A percentile compares a stretch with the other conserved stretches of the same genome.
Evolutionary conservation across 805 yeast species (phyloP).

Genomic region (Candida palmyrensis): DNA sequence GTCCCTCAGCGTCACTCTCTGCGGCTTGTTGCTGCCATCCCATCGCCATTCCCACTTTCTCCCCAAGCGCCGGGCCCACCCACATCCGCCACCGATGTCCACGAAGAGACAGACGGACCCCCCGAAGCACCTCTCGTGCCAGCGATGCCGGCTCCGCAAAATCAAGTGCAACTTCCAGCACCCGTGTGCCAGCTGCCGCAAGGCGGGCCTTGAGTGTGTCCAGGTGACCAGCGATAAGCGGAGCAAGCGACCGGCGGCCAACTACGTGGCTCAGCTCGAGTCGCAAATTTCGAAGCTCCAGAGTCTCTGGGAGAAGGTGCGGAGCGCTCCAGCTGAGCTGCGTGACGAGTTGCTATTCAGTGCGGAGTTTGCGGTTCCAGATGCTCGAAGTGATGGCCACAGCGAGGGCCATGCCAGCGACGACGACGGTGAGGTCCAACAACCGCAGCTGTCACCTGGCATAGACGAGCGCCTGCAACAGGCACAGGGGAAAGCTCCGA

Average conservation of each 20-base stretch:
- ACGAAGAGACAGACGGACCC: conserved; percentile 2
- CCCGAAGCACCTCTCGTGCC: conserved; percentile 22
- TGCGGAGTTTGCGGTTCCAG: too few species aligned
- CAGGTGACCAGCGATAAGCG: conserved; percentile 45
- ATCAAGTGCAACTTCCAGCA: conserved; percentile 45
- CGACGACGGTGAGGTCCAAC: too few species aligned
- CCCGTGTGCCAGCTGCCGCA: conserved; percentile 47
- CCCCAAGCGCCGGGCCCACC: too few species aligned
- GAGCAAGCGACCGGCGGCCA: conserved; percentile 44
- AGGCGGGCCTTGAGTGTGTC: conserved; percentile 40
- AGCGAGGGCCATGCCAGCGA: too few species aligned
- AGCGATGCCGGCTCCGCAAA: conserved; percentile 37
- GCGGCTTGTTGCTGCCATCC: too few species aligned
- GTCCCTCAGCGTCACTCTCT: too few species aligned
- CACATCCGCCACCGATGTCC: conserved; percentile 2
- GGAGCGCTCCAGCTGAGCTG: background rate
- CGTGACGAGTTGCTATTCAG: background rate
- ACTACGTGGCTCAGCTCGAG: conserved; percentile 45
- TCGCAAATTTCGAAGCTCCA: conserved; percentile 18
- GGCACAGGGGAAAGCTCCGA: conserved; percentile 10
- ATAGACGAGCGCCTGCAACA: conserved; percentile 15
- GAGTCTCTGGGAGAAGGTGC: background rate
- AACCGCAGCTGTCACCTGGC: conserved; percentile 14
- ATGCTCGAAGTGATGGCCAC: too few species aligned
- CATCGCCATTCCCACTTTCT: too few species aligned